Conservation (phyloP, 1,284 basidiomycete genomes). For the Jaminaea rosea region DNA sequence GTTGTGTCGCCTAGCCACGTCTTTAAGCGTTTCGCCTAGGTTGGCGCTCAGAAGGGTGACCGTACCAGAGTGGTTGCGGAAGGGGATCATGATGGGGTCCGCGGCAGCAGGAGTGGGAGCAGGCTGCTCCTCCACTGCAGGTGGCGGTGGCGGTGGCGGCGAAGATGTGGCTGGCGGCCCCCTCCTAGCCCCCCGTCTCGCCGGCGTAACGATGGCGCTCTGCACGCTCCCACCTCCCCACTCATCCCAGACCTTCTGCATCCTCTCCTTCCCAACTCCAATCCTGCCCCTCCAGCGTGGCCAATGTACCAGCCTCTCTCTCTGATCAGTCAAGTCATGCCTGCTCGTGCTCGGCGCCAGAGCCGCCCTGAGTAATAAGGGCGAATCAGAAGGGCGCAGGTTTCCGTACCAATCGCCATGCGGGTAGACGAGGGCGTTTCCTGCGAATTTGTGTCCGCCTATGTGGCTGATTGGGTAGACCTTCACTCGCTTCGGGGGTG, state of each 20-base stretch:
- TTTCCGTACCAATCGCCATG: constrained; percentile 45
- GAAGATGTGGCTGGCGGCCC: constrained; percentile 7
- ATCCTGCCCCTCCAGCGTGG: constrained; percentile 47
- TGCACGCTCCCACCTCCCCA: constrained; percentile 36
- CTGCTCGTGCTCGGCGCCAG: constrained; percentile 36
- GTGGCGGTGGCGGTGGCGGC: too few species aligned
- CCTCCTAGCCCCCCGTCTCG: neutral
- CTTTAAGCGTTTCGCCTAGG: constrained; percentile 43
- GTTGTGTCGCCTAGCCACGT: constrained; percentile 29
- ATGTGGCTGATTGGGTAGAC: constrained; percentile 33
- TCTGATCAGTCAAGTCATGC: constrained; percentile 34
- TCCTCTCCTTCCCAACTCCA: constrained; percentile 22
- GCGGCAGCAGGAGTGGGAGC: neutral
- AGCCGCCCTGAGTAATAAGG: constrained; percentile 28
- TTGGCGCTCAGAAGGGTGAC: constrained; percentile 23
- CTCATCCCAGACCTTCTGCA: constrained; percentile 25
- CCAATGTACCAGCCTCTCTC: constrained; percentile 39
- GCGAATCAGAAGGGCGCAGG: constrained; percentile 16
- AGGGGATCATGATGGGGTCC: constrained; percentile 9
- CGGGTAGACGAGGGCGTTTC: constrained; percentile 45
- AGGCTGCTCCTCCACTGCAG: neutral
- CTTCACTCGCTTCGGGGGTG: constrained; percentile 20
- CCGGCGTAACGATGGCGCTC: constrained; percentile 15
- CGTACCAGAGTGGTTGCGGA: constrained; percentile 23
- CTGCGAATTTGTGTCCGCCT: constrained; percentile 45